Percentiles rank a stretch among this genome's conserved stretches.
These are phyloP conservation scores for Cryptococcus neoformans DNA, from an alignment of 1,284 basidiomycete species.

Conservation along the genomic window DNA sequence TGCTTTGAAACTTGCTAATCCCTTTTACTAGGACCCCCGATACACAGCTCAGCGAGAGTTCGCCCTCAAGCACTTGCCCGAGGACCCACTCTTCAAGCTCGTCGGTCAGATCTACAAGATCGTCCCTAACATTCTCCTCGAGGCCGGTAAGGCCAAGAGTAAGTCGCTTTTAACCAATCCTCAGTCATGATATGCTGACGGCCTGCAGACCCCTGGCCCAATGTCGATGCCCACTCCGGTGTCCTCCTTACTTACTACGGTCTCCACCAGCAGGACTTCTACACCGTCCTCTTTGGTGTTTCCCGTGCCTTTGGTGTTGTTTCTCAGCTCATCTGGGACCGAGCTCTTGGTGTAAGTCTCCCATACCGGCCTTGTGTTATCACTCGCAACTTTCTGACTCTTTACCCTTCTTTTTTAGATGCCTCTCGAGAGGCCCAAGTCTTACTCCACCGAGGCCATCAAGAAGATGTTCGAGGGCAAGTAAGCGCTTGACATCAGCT, in stretches of 20 bases:
- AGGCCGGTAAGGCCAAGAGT: conserved; percentile 91
- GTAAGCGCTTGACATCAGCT: conserved; percentile 13
- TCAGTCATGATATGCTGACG: not conserved
- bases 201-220: conserved; percentile 56
- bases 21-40: conserved; percentile 67
- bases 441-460: conserved; percentile 51
- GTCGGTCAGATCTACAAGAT: conserved; percentile 91
- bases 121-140: conserved; percentile 87
- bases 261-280: conserved; percentile 84
- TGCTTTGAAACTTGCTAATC: not conserved
- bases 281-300: conserved; percentile 96
- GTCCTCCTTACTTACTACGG: conserved; percentile 79
- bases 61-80: conserved; percentile 80
- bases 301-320: conserved; percentile 88
- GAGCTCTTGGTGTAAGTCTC: conserved; percentile 85
- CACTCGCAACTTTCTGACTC: not conserved
- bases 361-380: not conserved
- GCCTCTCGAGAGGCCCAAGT: conserved; percentile 53
- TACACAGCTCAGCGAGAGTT: conserved; percentile 96
- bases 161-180: conserved; percentile 41
- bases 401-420: conserved; percentile 16
- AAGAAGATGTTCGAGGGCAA: conserved; percentile 49
- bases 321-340: conserved; percentile 90
- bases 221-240: conserved; percentile 97
- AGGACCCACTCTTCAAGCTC: conserved; percentile 87